Evolutionary conservation across 163 green algal genomes (phyloP), one percentile per base, ranked within the genome.

Genomic region (Scenedesmus sp.): DNA sequence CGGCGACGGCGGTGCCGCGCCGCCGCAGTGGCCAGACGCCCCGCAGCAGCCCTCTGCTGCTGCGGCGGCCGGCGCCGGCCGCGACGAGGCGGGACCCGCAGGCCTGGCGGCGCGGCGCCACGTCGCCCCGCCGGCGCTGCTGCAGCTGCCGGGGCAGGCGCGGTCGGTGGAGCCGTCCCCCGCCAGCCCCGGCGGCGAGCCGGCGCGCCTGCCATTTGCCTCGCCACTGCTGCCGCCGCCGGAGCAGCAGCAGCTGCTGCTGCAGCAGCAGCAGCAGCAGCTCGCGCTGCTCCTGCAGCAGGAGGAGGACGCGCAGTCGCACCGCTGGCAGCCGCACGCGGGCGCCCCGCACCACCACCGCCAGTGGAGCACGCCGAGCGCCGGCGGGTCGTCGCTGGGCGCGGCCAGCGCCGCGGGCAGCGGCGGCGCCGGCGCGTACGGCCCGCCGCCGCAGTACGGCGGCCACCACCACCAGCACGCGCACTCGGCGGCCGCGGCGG

Each of bases 251-350:
- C 58, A 80, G 47, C 26, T 80, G 26, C 58, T 80, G 22, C 18
- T 80, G 58, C 58, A 72, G 58, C 71, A 63, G 6, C 71, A 80
- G 71, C 71, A 71, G 44, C 60, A 70, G 71, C 71, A 78, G 44
- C 57, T 78, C n/a, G 57, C 70, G 20, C 47, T 78, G 57, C 28
- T 70, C 56, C 57, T 78, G 44, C 70, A 78, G 53, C 39, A n/a
- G n/a, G n/a, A n/a, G n/a, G n/a, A n/a, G n/a, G n/a, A n/a, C n/a
- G n/a, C n/a, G n/a, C n/a, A n/a, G n/a, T n/a, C n/a, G n/a, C n/a
- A n/a, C n/a, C n/a, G n/a, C n/a, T n/a, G n/a, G n/a, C n/a, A n/a
- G n/a, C n/a, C n/a, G n/a, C n/a, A n/a, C n/a, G n/a, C n/a, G n/a
- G n/a, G n/a, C n/a, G n/a, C n/a, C n/a, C n/a, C n/a, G n/a, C n/a